Base-by-base conservation (phyloP, 2,329 filamentous ascomycete genomes). In the Colletotrichum sp. region DNA sequence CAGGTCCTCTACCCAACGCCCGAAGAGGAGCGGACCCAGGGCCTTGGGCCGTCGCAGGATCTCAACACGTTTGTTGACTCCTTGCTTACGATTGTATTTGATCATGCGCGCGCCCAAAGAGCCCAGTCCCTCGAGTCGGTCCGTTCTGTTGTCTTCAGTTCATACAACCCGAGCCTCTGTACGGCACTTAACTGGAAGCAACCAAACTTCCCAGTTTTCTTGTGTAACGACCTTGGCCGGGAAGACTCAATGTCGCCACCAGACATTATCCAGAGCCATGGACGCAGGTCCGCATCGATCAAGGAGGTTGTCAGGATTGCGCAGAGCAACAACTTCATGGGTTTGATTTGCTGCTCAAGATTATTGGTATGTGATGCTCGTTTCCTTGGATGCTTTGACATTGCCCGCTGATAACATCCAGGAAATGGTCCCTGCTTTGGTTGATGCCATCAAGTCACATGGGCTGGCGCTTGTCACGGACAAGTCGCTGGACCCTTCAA, bases 151-250 rank as follows among this genome's bases (percentile, higher is more conserved):
- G 95, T 98, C 13, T 98, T 99, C 84, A 98, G 95, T 80, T 98
- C 95, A 26, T 98, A 96, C 85, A 98, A 98, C 82, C 90, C 95
- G 15, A 94, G 93, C 78, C 91, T 99, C 24, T 99, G 97, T 85
- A 98, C 95, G 18, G 96, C 96, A 7, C 87, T 99, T 80, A 99
- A 99, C 85, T 99, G 97, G 97, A 99, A 99, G 85, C 97, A 99
- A 84, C 97, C 97, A 4, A 99, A 99, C 83, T 99, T 98, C 83
- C 97, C 97, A 0, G 95, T 99, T 0, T 95, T 99, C 80, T 89
- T 99, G 63, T 98, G 96, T 87, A 99, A 99, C 84, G 96, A 98
- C 76, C 91, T 99, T 30, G 95, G 95, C 26, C 89, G 90, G 9
- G 91, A 93, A 76, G 89, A 89, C 32, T 82, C 85, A 26, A 85